Base-by-base conservation (phyloP, 768 basidiomycete species). In the Mycena capillaripes region DNA sequence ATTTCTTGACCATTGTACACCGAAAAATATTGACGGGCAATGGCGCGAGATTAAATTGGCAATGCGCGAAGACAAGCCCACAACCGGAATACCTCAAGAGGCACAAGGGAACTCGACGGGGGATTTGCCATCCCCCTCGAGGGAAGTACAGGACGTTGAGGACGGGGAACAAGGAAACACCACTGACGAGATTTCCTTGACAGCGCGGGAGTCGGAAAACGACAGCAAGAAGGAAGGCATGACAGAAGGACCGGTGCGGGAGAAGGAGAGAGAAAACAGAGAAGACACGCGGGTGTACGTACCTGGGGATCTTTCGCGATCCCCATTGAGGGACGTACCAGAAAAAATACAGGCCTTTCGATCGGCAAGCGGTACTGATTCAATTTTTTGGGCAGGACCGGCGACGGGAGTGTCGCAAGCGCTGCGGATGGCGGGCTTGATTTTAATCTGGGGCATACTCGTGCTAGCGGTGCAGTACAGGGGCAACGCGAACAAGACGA, bases 71-170 rank as follows among this genome's bases (percentile, higher is more conserved):
- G 27, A 6, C 29, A 8, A 55, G 19, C 12, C 3, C 19, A 32
- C 30, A 55, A 3, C 42, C 50, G 11, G 29, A 42, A 16, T 23
- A 40, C 14, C 5, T 25, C 34, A 50, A 60, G 58, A 23, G 58
- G 58, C 58, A 68, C 60, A n/a, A 21, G 53, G 29, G 55, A 63
- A 70, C 69, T 63, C 52, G 30, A 63, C n/a, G 69, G 69, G 69
- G 69, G 69, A 46, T 57, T 63, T 48, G 61, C 53, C 40, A 44
- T 25, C 68, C 68, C 68, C 68, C 68, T 55, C 68, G 68, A 69
- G 68, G 68, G 69, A 70, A 70, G 69, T 70, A 59, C 66, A 36
- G 23, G 46, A 16, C 34, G 30, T 21, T 0, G 57, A 27, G 6
- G 25, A 38, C 7, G 44, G 19, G 34, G 34, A 38, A 11, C 1